A percentile compares a stretch with the other conserved stretches of the same genome.
phyloP scores from a whole-genome alignment of 495 filamentous ascomycete genomes.

The Annulohypoxylon stygium region DNA sequence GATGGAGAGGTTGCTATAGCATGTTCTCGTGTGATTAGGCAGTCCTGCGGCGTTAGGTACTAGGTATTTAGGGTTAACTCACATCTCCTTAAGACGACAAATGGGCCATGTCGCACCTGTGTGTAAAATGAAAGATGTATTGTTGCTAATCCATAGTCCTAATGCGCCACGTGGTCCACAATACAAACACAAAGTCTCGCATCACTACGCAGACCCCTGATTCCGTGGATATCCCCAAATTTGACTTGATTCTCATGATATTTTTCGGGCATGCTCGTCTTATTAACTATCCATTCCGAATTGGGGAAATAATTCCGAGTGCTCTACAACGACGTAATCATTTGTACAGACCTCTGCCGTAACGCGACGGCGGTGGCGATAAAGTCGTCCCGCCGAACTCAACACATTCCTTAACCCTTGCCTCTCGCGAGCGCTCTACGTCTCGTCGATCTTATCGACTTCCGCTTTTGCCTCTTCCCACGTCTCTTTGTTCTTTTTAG shows the following conservation, averaged over 20 bases:
- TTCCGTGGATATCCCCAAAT: not conserved
- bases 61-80: not conserved
- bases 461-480: constrained; percentile 97
- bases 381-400: not conserved
- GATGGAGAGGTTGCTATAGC: not conserved
- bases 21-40: not conserved
- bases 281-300: constrained; percentile 49
- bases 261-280: constrained; percentile 38
- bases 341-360: constrained; percentile 11
- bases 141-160: constrained; percentile 8
- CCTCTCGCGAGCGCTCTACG: constrained; percentile 39
- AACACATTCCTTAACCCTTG: not conserved
- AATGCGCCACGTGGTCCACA: constrained; percentile 12
- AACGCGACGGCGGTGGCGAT: not conserved
- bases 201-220: constrained; percentile 19
- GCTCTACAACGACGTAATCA: constrained; percentile 33
- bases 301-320: constrained; percentile 30
- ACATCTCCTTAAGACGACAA: constrained; percentile 3
- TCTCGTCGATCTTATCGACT: constrained; percentile 84
- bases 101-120: not conserved
- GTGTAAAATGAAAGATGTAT: not conserved
- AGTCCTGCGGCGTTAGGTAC: not conserved
- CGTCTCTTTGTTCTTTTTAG: constrained; percentile 94
- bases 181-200: constrained; percentile 14
- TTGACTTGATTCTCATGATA: constrained; percentile 2